phyloP scores from a whole-genome alignment of 495 filamentous ascomycete genomes.

The Cercophora newfieldiana region DNA sequence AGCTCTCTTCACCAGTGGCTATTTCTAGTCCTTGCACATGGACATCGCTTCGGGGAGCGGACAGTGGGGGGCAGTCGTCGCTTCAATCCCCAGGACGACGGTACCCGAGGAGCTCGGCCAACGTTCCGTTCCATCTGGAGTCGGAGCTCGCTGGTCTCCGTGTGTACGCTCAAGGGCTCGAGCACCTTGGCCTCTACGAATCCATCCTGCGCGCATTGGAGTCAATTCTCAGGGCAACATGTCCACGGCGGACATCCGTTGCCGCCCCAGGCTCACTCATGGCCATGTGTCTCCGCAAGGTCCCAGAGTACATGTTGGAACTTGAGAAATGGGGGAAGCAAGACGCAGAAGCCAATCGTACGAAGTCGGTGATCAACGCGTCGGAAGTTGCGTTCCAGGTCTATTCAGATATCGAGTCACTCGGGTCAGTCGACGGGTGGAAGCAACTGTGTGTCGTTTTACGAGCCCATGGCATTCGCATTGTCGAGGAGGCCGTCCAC shows the following conservation, averaged over 20 bases:
- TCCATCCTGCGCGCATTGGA: conserved; percentile 50
- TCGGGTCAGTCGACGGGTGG: conserved; percentile 64
- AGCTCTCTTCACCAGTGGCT: conserved; percentile 23
- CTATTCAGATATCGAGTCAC: conserved; percentile 66
- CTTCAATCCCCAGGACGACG: background rate
- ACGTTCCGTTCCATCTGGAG: conserved; percentile 12
- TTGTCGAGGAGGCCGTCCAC: conserved; percentile 55
- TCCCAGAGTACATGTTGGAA: conserved; percentile 63
- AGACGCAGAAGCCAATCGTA: conserved; percentile 53
- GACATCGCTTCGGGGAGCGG: conserved; percentile 1
- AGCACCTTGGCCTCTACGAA: conserved; percentile 23
- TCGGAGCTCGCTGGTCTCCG: conserved; percentile 21
- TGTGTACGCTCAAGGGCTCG: background rate
- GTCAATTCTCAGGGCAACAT: conserved; percentile 49
- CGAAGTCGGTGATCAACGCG: conserved; percentile 38
- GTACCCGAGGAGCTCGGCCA: background rate
- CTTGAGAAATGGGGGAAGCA: conserved; percentile 55
- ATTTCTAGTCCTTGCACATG: background rate
- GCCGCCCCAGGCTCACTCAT: conserved; percentile 52
- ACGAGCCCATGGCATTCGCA: conserved; percentile 63
- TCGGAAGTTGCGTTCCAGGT: conserved; percentile 49
- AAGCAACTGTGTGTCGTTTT: conserved; percentile 62
- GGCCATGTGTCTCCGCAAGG: conserved; percentile 62
- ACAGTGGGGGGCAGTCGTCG: background rate
- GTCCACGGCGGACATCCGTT: conserved; percentile 8